Percentiles rank a stretch among this genome's conserved stretches.
phyloP scores from a whole-genome alignment of 2,329 filamentous ascomycete genomes.

The Fusarium piperis region DNA sequence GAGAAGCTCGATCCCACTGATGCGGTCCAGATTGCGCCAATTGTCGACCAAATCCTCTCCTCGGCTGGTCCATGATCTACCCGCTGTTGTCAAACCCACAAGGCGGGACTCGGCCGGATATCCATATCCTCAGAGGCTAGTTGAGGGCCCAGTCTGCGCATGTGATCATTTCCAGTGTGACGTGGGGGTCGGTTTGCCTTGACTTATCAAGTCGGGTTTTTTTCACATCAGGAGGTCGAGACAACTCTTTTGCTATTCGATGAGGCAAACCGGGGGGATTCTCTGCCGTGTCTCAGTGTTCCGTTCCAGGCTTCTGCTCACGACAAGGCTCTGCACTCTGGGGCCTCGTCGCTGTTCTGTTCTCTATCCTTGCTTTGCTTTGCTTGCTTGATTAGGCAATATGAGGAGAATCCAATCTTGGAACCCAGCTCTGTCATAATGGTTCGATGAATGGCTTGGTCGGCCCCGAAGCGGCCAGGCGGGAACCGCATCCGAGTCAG shows the following conservation, averaged over 20 bases:
- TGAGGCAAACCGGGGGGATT: neutral
- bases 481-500: neutral
- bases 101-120: neutral
- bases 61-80: conserved; percentile 17
- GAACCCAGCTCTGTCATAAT: conserved; percentile 8
- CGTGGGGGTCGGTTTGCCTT: neutral
- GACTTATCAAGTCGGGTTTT: neutral
- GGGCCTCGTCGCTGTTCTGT: neutral
- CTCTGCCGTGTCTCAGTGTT: neutral
- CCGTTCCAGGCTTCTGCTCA: neutral
- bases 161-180: conserved; percentile 17
- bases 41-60: neutral
- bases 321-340: neutral
- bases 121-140: neutral
- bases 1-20: neutral
- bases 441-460: conserved; percentile 9
- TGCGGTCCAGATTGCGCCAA: neutral
- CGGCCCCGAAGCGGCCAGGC: conserved; percentile 14
- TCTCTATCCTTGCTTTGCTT: neutral
- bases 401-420: conserved; percentile 6
- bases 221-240: neutral
- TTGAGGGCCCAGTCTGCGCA: conserved; percentile 1
- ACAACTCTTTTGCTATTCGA: neutral
- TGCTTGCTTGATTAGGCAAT: conserved; percentile 17
- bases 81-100: conserved; percentile 11